Percentiles rank a stretch among this genome's conserved stretches.
Evolutionary conservation across 2,329 filamentous ascomycete species (phyloP).

Genomic region (Trichoderma endophyticum): DNA sequence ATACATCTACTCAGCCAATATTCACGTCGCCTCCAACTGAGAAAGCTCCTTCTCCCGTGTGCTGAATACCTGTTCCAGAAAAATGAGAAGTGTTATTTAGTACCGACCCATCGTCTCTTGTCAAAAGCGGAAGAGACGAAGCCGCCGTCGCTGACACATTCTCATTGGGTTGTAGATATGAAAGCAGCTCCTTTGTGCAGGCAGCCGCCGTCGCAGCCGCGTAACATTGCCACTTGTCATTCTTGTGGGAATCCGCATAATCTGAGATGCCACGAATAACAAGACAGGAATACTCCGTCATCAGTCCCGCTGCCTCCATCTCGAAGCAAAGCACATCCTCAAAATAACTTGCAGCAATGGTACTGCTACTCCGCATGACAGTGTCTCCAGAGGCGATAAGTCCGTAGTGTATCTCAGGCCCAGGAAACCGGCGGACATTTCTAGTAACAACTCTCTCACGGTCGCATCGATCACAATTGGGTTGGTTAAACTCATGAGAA

Average conservation of each 20-base stretch:
- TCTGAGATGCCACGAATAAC: conserved; percentile 25
- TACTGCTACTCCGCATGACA: conserved; percentile 5
- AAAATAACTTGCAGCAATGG: not conserved
- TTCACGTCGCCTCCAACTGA: not conserved
- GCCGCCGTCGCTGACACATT: too few relatives aligned
- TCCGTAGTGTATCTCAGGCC: conserved; percentile 20
- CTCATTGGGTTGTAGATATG: not conserved
- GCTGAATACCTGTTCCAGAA: not conserved
- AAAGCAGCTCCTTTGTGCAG: conserved; percentile 21
- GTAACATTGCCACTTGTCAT: conserved; percentile 23
- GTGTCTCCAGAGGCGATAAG: conserved; percentile 23
- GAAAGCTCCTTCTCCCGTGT: not conserved
- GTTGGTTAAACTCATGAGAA: not conserved
- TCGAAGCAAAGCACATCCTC: conserved; percentile 18
- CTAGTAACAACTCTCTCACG: not conserved
- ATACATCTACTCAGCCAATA: not conserved
- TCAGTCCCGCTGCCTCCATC: conserved; percentile 24
- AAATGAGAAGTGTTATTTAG: not conserved
- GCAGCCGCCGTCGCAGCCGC: conserved; percentile 23
- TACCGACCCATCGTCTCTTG: not conserved
- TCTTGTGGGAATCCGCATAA: conserved; percentile 27
- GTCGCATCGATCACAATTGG: not conserved
- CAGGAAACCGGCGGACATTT: not conserved
- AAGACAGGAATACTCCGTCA: conserved; percentile 21
- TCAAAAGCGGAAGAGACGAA: not conserved